These are phyloP conservation scores for Elaeis guineensis DNA, from an alignment of 176 grass and related monocot species.

Conservation along the genomic window DNA sequence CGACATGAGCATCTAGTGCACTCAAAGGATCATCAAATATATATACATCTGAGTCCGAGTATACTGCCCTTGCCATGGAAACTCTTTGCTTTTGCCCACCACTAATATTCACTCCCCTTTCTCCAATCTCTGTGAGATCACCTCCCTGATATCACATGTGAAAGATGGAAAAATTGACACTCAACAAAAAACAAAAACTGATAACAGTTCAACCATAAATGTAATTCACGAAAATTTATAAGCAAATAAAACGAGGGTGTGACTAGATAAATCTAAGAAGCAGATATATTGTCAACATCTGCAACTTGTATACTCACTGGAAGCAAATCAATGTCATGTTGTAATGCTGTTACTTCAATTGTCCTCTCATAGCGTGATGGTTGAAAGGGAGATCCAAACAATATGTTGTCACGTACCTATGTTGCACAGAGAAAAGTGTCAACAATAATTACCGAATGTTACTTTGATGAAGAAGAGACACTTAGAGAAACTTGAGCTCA, in stretches of 20 bases:
- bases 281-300: too few species aligned
- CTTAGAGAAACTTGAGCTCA: constrained; percentile 28
- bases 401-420: constrained; percentile 94
- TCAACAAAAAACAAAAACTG: neutral
- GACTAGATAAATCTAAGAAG: too few species aligned
- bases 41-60: constrained; percentile 95
- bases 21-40: constrained; percentile 99
- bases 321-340: constrained; percentile 77
- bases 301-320: constrained; percentile 46
- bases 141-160: constrained; percentile 46
- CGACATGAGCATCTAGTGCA: constrained; percentile 98
- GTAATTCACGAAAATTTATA: too few species aligned
- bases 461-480: constrained; percentile 7
- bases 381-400: constrained; percentile 91
- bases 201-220: too few species aligned
- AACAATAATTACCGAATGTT: too few species aligned
- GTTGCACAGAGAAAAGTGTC: constrained; percentile 7
- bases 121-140: constrained; percentile 97
- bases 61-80: constrained; percentile 99
- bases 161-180: constrained; percentile 6
- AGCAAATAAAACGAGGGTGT: too few species aligned
- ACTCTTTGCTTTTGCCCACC: constrained; percentile 99
- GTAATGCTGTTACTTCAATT: constrained; percentile 72
- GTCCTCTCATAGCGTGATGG: constrained; percentile 53
- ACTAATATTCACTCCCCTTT: constrained; percentile 99